A percentile compares a stretch with the other conserved stretches of the same genome.
Conservation (phyloP, 2,329 filamentous ascomycete species). For the Sclerotinia trifoliorum region DNA sequence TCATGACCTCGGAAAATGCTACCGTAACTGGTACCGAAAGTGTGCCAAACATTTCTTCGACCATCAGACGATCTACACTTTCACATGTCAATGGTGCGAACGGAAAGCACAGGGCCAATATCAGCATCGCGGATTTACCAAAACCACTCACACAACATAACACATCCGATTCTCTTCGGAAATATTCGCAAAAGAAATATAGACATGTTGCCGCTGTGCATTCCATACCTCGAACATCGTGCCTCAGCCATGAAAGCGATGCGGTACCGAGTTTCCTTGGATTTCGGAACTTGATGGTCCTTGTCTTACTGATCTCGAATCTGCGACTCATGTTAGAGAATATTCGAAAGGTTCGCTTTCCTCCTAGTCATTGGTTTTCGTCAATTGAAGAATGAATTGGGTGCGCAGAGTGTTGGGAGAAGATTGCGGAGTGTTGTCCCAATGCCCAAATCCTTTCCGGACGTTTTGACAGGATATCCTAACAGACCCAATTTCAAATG, state of each 20-base stretch:
- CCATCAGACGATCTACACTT: slow-evolving; percentile 32
- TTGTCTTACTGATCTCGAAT: slow-evolving; percentile 90
- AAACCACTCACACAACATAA: slow-evolving; percentile 33
- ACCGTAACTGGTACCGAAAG: slow-evolving; percentile 31
- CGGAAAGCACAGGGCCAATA: slow-evolving; percentile 18
- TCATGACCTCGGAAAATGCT: slow-evolving; percentile 32
- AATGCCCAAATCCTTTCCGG: background rate
- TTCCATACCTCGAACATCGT: slow-evolving; percentile 67
- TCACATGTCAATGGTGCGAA: slow-evolving; percentile 30
- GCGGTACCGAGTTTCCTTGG: slow-evolving; percentile 80
- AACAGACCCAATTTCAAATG: background rate
- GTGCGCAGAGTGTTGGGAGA: background rate
- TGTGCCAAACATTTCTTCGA: slow-evolving; percentile 21
- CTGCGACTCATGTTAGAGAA: slow-evolving; percentile 95
- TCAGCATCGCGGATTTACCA: slow-evolving; percentile 27
- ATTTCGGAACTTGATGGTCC: slow-evolving; percentile 93
- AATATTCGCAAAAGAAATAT: slow-evolving; percentile 63
- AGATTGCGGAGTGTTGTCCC: background rate
- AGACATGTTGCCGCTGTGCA: slow-evolving; percentile 90
- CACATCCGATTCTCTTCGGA: slow-evolving; percentile 20
- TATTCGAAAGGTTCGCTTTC: slow-evolving; percentile 25
- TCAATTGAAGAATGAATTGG: background rate
- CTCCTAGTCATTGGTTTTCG: background rate
- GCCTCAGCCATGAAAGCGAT: slow-evolving; percentile 78
- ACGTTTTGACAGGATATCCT: background rate